Percentiles rank a stretch among this genome's conserved stretches.
phyloP scores from a whole-genome alignment of 2,329 filamentous ascomycete genomes.

The Tolypocladium album region DNA sequence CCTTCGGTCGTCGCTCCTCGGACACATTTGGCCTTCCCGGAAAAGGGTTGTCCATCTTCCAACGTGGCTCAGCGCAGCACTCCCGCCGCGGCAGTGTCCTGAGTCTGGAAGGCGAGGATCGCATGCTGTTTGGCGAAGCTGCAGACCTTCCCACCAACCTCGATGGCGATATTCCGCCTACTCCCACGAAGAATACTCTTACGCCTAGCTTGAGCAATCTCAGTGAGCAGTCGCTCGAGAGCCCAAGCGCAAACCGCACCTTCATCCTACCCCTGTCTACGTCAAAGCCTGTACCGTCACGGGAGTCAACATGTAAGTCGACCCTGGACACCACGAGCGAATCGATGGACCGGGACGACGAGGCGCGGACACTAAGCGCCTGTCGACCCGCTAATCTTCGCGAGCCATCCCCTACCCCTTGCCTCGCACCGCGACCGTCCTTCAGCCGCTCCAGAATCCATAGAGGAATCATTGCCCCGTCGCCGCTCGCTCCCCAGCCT shows the following conservation, averaged over 20 bases:
- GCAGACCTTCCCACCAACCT: slow-evolving; percentile 13
- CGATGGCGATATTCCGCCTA: slow-evolving; percentile 69
- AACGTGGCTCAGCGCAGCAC: slow-evolving; percentile 38
- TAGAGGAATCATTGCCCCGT: slow-evolving; percentile 21
- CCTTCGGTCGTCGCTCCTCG: slow-evolving; percentile 53
- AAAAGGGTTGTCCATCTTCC: slow-evolving; percentile 56
- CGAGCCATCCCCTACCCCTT: slow-evolving; percentile 18
- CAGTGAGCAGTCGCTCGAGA: slow-evolving; percentile 30
- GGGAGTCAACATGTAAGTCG: slow-evolving; percentile 36
- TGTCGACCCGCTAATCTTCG: slow-evolving; percentile 17
- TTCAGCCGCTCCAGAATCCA: slow-evolving; percentile 21
- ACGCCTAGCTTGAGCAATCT: slow-evolving; percentile 29
- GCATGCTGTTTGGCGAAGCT: slow-evolving; percentile 30
- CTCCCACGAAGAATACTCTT: slow-evolving; percentile 68
- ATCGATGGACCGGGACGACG: slow-evolving; percentile 6
- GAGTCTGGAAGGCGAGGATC: slow-evolving; percentile 71
- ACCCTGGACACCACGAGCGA: slow-evolving; percentile 8
- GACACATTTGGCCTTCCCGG: slow-evolving; percentile 43
- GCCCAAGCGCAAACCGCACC: slow-evolving; percentile 36
- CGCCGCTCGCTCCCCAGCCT: slow-evolving; percentile 18
- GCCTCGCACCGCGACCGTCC: slow-evolving; percentile 25
- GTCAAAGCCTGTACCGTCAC: slow-evolving; percentile 22
- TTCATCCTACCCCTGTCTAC: slow-evolving; percentile 30
- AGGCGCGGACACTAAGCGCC: slow-evolving; percentile 4
- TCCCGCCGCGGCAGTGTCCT: slow-evolving; percentile 58